Base-by-base conservation (phyloP, 1,284 basidiomycete genomes). In the Sporisorium graminicola region DNA sequence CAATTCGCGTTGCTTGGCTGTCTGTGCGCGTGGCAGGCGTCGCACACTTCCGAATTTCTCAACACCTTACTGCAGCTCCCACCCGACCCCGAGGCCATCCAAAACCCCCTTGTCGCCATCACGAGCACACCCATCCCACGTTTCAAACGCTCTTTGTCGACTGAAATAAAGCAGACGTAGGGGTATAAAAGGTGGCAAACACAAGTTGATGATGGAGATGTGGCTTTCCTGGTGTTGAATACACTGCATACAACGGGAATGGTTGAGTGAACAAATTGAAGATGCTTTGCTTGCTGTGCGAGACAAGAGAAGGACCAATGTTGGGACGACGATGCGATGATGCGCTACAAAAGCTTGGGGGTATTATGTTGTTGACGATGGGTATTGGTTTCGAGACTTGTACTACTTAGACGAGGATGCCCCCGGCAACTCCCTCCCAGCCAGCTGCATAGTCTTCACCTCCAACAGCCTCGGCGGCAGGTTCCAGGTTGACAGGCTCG, bases 401-500 rank as follows among this genome's bases (percentile, higher is more conserved):
- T 10, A 10, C 29, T 10, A 31, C 5, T 31, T 10, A 5, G 6
- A 50, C 14, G 40, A 27, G 24, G 10, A 18, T 26, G 14, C 26
- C 16, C 3, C 46, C 2, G 14, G 3, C 13, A 14, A 35, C 8
- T 5, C 53, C 67, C 8, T 64, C 71, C 35, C 56, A 46, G 22
- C 58, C 47, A 31, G 49, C 58, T 8, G 60, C 43, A 22, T 47
- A 52, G 16, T 43, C 58, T 13, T 14, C 29, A 5, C 49, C 31
- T 20, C 13, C 20, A 18, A 57, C 31, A 13, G 54, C 47, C n/a
- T 46, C 65, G 13, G 22, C 65, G 35, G 26, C 52, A 55, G 37
- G 43, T 55, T 43, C 59, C 49, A 20, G 52, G 59, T 31, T 56
- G 18, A n/a, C 59, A 24, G 52, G 33, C 4, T 51, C 54, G 27